phyloP scores from a whole-genome alignment of 2,329 filamentous ascomycete genomes.

The Diaporthe eres region DNA sequence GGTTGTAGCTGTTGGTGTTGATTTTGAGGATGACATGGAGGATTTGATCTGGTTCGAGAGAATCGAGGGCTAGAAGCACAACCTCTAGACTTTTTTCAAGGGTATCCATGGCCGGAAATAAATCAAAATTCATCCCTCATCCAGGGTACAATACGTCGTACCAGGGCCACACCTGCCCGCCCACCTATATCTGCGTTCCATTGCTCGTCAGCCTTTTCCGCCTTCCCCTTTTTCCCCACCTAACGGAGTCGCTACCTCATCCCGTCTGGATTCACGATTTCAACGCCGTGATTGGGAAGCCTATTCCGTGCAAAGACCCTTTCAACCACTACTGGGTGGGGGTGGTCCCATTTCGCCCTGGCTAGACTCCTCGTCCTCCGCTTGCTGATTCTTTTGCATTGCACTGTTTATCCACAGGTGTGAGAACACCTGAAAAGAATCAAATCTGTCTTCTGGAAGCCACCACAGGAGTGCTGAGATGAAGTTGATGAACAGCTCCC shows the following conservation, averaged over 20 bases:
- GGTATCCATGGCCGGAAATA: background rate
- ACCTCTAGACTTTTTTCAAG: background rate
- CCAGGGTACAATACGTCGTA: background rate
- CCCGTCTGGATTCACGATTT: no score
- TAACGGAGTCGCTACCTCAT: no score
- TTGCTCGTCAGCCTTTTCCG: no score
- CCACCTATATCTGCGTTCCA: no score
- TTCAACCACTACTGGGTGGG: no score
- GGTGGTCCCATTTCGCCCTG: no score
- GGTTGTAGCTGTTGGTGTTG: background rate
- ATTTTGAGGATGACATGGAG: conserved; percentile 5
- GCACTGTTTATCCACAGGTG: conserved; percentile 8
- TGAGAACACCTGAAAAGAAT: conserved; percentile 3
- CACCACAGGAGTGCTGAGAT: background rate
- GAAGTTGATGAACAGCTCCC: background rate
- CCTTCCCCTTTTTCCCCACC: no score
- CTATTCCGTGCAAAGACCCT: no score
- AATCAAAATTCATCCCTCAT: background rate
- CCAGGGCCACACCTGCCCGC: no score
- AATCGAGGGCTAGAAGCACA: background rate
- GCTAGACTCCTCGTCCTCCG: background rate
- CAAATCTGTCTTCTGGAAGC: background rate
- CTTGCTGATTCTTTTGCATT: background rate
- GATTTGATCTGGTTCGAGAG: conserved; percentile 19
- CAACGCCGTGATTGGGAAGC: no score